These are phyloP conservation scores for Colletotrichum agaves DNA, from an alignment of 2,329 filamentous ascomycete genomes.

Conservation along the genomic window DNA sequence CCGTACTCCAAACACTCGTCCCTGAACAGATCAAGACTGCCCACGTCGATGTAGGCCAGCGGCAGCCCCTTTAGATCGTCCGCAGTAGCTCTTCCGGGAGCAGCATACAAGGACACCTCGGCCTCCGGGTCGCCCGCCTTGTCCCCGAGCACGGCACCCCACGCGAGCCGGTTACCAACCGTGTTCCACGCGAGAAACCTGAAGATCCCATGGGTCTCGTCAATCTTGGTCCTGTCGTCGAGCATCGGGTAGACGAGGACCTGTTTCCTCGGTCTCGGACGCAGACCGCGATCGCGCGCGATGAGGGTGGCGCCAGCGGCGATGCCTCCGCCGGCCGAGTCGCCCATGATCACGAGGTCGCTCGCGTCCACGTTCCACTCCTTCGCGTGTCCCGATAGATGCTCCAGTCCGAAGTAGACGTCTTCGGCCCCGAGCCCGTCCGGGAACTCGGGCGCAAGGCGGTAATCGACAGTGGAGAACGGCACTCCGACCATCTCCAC, in stretches of 20 bases:
- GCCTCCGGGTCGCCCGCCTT: slow-evolving; percentile 36
- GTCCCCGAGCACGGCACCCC: slow-evolving; percentile 40
- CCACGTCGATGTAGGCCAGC: slow-evolving; percentile 51
- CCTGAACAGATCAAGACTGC: slow-evolving; percentile 51
- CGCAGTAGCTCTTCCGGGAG: slow-evolving; percentile 40
- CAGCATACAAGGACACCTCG: slow-evolving; percentile 39
- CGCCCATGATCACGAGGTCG: slow-evolving; percentile 40
- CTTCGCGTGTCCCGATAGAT: slow-evolving; percentile 41
- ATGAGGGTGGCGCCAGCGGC: slow-evolving; percentile 50
- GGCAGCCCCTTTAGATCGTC: slow-evolving; percentile 46
- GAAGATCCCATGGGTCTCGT: slow-evolving; percentile 8
- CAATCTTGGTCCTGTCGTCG: slow-evolving; percentile 42
- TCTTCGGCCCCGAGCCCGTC: slow-evolving; percentile 51
- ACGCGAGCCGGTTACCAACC: slow-evolving; percentile 39
- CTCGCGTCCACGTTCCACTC: slow-evolving; percentile 39
- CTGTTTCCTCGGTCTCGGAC: slow-evolving; percentile 44
- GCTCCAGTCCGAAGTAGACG: slow-evolving; percentile 45
- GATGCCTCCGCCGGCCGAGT: slow-evolving; percentile 40
- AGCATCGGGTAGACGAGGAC: slow-evolving; percentile 49
- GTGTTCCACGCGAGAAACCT: slow-evolving; percentile 39
- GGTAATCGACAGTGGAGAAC: slow-evolving; percentile 53
- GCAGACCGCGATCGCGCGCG: slow-evolving; percentile 43
- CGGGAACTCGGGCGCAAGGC: slow-evolving; percentile 54
- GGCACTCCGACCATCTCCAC: slow-evolving; percentile 46
- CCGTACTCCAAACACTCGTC: slow-evolving; percentile 49